These are phyloP conservation scores for Marasmius oreades DNA, from an alignment of 1,284 basidiomycete genomes.

Conservation along the genomic window DNA sequence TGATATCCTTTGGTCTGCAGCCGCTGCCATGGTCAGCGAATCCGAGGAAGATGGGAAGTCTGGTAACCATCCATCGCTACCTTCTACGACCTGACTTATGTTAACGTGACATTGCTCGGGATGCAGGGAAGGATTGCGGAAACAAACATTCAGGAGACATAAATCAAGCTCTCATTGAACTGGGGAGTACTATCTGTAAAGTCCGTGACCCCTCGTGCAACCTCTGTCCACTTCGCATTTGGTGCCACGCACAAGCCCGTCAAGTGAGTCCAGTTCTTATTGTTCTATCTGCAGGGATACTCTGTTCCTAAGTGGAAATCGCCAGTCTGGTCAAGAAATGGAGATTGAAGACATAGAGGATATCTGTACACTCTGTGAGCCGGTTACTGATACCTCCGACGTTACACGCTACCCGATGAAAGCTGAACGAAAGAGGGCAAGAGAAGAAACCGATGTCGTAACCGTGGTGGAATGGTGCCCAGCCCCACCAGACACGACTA, in stretches of 20 bases:
- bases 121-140: not conserved
- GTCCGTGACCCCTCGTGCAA: constrained; percentile 74
- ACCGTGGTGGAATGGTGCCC: constrained; percentile 79
- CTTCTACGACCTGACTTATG: too few species aligned
- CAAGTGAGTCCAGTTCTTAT: constrained; percentile 1
- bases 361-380: constrained; percentile 69
- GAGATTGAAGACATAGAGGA: constrained; percentile 66
- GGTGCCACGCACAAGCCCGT: constrained; percentile 47
- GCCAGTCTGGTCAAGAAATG: not conserved
- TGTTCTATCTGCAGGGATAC: constrained; percentile 1
- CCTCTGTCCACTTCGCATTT: constrained; percentile 64
- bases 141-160: constrained; percentile 70
- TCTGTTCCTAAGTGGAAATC: constrained; percentile 12
- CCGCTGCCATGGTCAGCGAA: constrained; percentile 60
- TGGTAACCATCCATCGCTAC: not conserved
- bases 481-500: constrained; percentile 16
- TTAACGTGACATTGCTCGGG: too few species aligned
- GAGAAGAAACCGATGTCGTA: constrained; percentile 85
- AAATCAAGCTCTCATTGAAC: constrained; percentile 86
- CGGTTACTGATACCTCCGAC: constrained; percentile 40
- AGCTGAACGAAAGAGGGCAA: constrained; percentile 75
- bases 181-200: constrained; percentile 90
- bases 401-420: constrained; percentile 88
- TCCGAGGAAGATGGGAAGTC: not conserved
- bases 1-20: constrained; percentile 81